Evolutionary conservation across 2,329 filamentous ascomycete genomes (phyloP).

Genomic region (Pyricularia sp.): DNA sequence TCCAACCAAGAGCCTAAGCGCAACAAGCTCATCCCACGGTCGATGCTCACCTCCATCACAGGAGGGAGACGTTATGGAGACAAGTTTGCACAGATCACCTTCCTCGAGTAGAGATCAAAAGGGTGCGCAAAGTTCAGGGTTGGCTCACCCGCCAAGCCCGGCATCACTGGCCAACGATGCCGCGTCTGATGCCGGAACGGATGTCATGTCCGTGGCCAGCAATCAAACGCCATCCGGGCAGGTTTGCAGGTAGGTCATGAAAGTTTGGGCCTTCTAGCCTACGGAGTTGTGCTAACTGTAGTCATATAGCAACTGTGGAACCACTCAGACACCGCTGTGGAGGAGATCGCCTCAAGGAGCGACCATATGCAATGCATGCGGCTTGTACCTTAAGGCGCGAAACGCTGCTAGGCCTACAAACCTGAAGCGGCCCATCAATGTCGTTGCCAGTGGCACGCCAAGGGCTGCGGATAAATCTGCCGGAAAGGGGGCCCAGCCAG

Average conservation of each 20-base stretch:
- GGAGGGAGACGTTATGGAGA: conserved; percentile 9
- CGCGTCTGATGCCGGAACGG: conserved; percentile 7
- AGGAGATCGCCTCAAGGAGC: conserved; percentile 82
- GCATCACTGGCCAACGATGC: conserved; percentile 9
- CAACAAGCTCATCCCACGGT: conserved; percentile 5
- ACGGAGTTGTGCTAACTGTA: not conserved
- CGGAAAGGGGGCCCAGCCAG: conserved; percentile 24
- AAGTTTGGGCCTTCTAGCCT: not conserved
- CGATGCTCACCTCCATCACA: conserved; percentile 13
- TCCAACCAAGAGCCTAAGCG: conserved; percentile 8
- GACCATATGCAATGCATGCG: conserved; percentile 96
- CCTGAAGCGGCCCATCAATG: conserved; percentile 60
- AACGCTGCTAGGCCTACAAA: conserved; percentile 86
- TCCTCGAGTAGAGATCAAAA: conserved; percentile 4
- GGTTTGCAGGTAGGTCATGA: conserved; percentile 51
- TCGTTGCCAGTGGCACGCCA: conserved; percentile 30
- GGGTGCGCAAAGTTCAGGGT: conserved; percentile 1
- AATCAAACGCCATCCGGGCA: conserved; percentile 34
- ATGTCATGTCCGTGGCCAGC: conserved; percentile 21
- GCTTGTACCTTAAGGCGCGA: conserved; percentile 83
- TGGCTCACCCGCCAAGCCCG: conserved; percentile 8
- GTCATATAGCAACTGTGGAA: conserved; percentile 70
- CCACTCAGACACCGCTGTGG: conserved; percentile 89
- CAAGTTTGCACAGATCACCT: conserved; percentile 3
- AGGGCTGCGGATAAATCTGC: conserved; percentile 27